Percentiles rank a stretch among this genome's conserved stretches.
These are phyloP conservation scores for Calonectria pseudoturangicola DNA, from an alignment of 2,329 filamentous ascomycete genomes.

Conservation along the genomic window DNA sequence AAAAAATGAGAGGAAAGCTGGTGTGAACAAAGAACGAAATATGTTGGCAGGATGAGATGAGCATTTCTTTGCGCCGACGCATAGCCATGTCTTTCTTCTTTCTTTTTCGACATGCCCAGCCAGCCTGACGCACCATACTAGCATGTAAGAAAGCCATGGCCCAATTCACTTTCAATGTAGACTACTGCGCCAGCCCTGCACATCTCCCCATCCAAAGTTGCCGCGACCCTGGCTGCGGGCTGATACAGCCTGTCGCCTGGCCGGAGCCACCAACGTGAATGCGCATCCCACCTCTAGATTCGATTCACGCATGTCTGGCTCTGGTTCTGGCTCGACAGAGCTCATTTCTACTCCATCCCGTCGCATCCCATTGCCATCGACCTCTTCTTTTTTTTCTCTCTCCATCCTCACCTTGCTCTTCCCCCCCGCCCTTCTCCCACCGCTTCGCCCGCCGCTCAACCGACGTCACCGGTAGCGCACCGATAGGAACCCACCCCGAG, in stretches of 20 bases:
- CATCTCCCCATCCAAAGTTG: slow-evolving; percentile 12
- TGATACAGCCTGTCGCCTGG: slow-evolving; percentile 25
- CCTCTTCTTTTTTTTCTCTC: neutral
- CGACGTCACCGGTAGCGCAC: slow-evolving; percentile 28
- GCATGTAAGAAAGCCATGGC: slow-evolving; percentile 19
- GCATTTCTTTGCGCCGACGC: neutral
- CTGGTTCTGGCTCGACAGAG: neutral
- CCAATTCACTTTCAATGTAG: slow-evolving; percentile 10
- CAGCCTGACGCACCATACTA: slow-evolving; percentile 3
- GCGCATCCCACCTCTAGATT: slow-evolving; percentile 12
- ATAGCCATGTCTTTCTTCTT: neutral
- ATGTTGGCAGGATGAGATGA: neutral
- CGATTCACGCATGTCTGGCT: slow-evolving; percentile 21
- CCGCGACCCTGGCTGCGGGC: slow-evolving; percentile 21
- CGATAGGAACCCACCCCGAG: slow-evolving; percentile 19
- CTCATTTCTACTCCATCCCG: neutral
- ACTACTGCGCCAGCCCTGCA: slow-evolving; percentile 23
- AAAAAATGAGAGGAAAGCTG: neutral
- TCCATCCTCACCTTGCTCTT: slow-evolving; percentile 9
- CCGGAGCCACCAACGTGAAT: slow-evolving; percentile 22
- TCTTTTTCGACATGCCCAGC: neutral
- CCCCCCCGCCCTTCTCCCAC: neutral
- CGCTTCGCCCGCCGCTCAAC: slow-evolving; percentile 11
- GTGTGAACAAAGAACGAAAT: neutral
- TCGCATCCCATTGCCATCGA: slow-evolving; percentile 2